These are phyloP conservation scores for Scleroderma citrinum DNA, from an alignment of 768 basidiomycete species.

Conservation along the genomic window DNA sequence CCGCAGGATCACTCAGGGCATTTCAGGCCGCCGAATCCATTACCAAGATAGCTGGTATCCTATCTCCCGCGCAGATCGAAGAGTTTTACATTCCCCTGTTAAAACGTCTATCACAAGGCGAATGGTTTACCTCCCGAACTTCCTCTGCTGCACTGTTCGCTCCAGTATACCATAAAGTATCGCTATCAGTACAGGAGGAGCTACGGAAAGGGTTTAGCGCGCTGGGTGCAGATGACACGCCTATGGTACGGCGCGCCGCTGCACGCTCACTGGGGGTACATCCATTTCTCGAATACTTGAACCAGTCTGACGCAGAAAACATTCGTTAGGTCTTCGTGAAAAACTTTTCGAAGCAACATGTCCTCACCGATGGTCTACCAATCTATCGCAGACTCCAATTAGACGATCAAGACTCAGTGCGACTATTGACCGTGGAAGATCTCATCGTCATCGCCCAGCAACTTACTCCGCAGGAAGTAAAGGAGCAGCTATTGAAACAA, in stretches of 20 bases:
- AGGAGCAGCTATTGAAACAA: slow-evolving; percentile 82
- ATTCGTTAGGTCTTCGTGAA: slow-evolving; percentile 64
- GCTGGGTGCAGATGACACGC: slow-evolving; percentile 90
- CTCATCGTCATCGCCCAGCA: slow-evolving; percentile 88
- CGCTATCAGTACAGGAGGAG: slow-evolving; percentile 73
- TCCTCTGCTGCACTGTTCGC: slow-evolving; percentile 93
- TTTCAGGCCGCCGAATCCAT: slow-evolving; percentile 91
- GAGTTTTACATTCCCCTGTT: slow-evolving; percentile 88
- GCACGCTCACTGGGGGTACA: slow-evolving; percentile 94
- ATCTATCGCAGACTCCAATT: slow-evolving; percentile 90
- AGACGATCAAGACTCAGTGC: slow-evolving; percentile 98
- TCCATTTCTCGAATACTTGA: slow-evolving; percentile 13
- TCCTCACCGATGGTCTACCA: slow-evolving; percentile 82
- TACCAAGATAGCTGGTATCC: slow-evolving; percentile 75
- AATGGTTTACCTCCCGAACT: slow-evolving; percentile 98
- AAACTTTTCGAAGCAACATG: slow-evolving; percentile 71
- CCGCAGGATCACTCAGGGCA: slow-evolving; percentile 7
- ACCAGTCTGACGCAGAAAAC: slow-evolving; percentile 10
- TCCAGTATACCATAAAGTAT: slow-evolving; percentile 80
- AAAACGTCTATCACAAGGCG: slow-evolving; percentile 82
- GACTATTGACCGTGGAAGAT: slow-evolving; percentile 91
- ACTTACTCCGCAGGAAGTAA: slow-evolving; percentile 82
- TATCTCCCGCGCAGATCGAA: slow-evolving; percentile 79
- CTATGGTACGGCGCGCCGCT: slow-evolving; percentile 95
- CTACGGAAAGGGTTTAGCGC: slow-evolving; percentile 78